Conservation (phyloP, 495 filamentous ascomycete species). For the Clavariopsis aquatica region DNA sequence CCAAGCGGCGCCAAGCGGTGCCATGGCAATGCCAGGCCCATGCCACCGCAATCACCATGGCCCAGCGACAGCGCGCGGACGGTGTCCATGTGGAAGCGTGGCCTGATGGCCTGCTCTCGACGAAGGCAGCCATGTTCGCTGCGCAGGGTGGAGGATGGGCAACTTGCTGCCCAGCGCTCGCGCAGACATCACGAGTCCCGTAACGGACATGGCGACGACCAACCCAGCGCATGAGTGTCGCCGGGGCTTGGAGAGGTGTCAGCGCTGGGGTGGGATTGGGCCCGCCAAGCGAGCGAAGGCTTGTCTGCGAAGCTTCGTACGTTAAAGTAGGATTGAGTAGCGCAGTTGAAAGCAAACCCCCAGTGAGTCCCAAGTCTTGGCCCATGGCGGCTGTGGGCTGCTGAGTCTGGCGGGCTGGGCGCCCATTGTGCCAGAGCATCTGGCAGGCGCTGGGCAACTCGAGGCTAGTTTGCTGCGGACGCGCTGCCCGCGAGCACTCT, state of each 20-base stretch:
- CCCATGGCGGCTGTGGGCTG: constrained; percentile 20
- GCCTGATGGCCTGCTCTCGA: neutral
- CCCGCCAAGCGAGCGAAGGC: constrained; percentile 21
- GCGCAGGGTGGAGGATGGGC: neutral
- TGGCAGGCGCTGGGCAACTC: neutral
- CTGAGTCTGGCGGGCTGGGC: constrained; percentile 17
- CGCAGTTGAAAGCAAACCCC: constrained; percentile 20
- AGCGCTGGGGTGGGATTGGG: constrained; percentile 23
- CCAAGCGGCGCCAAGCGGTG: constrained; percentile 23
- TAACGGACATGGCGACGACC: constrained; percentile 13
- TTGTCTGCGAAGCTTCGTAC: constrained; percentile 30
- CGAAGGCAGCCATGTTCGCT: neutral
- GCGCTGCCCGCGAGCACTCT: neutral
- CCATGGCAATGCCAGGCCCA: no score
- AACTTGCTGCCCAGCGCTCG: neutral
- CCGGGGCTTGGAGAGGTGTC: no score
- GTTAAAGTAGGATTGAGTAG: constrained; percentile 31
- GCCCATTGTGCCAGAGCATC: neutral
- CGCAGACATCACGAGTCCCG: constrained; percentile 1
- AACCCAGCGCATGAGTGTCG: no score
- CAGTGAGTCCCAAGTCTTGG: constrained; percentile 14
- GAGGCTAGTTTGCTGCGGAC: neutral
- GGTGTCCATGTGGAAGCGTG: neutral
- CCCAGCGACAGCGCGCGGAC: constrained; percentile 4
- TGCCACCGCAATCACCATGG: neutral